phyloP scores from a whole-genome alignment of 176 grass and related monocot genomes.

The Hordeum marinum region DNA sequence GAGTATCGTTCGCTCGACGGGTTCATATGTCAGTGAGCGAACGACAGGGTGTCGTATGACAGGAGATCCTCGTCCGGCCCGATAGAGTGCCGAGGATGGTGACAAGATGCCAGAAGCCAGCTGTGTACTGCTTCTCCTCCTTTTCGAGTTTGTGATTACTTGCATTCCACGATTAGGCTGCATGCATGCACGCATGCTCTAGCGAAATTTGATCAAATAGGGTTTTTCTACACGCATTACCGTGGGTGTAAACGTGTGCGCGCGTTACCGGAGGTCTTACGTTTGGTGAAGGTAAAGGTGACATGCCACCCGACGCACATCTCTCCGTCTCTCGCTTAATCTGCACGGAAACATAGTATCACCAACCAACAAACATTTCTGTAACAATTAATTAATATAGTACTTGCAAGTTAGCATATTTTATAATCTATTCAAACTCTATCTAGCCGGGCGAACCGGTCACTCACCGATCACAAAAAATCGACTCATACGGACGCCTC shows the following conservation, averaged over 20 bases:
- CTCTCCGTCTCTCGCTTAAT: background rate
- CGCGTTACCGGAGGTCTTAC: background rate
- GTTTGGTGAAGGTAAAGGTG: constrained; percentile 24
- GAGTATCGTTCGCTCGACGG: too few relatives aligned
- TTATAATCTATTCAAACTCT: too few relatives aligned
- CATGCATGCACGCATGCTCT: too few relatives aligned
- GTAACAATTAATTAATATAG: background rate
- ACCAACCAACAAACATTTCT: background rate
- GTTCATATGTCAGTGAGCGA: too few relatives aligned
- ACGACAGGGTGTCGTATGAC: too few relatives aligned
- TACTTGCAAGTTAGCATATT: too few relatives aligned
- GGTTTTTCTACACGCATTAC: background rate
- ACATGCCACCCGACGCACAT: background rate
- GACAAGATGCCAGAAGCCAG: constrained; percentile 1
- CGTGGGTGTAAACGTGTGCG: constrained; percentile 11
- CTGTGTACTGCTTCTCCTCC: too few relatives aligned
- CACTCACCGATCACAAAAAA: too few relatives aligned
- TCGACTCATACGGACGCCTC: too few relatives aligned
- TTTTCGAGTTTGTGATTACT: background rate
- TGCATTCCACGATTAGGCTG: constrained; percentile 16
- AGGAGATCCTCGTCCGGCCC: too few relatives aligned
- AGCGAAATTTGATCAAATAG: background rate
- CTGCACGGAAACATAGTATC: background rate
- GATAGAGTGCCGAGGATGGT: background rate
- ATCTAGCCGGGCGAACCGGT: too few relatives aligned